Evolutionary conservation across 2,329 filamentous ascomycete genomes (phyloP), one percentile per base, ranked within the genome.

Genomic region (Sporothrix dimorphospora): DNA sequence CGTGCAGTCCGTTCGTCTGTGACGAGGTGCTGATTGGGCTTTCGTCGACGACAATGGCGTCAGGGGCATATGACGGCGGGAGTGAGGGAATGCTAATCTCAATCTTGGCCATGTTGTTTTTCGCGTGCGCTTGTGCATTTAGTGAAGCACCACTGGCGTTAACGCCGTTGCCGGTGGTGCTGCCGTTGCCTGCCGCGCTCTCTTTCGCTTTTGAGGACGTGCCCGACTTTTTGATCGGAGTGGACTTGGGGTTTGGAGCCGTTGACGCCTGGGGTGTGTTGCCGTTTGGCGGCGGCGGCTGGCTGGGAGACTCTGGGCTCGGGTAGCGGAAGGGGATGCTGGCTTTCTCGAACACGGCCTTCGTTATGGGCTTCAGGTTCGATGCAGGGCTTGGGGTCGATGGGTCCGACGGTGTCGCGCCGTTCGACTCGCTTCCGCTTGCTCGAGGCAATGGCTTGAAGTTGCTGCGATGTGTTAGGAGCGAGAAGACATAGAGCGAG

Each of bases 391-490:
- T 76, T 73, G 75, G 78, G 77, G 75, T 74, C 75, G 75, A 73
- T 74, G 74, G 76, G 72, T 77, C 49, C 1, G 63, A 16, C 2
- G 73, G 34, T 2, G 72, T 34, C 8, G 69, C 24, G 9, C 47
- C 72, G 73, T 72, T 75, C 75, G 79, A 49, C 74, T 78, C 71
- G 77, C 75, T 55, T 75, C 51, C 53, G 61, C 27, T 53, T 45
- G 75, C 72, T 78, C 80, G 82, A 1, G 85, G 83, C n/a, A 81
- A 79, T 4, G 83, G 82, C 76, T 87, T 88, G 80, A 91, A 90
- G 76, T 89, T 86, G 80, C 89, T 90, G 67, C 34, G 3, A 38
- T 24, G 51, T 19, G 55, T 67, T 34, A 72, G 27, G n/a, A 45
- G 4, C 1, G 12, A 27, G 3, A 42, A 3, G 30, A 19, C 8